Conservation (phyloP, 2,329 filamentous ascomycete species). For the Xylaria sp. region DNA sequence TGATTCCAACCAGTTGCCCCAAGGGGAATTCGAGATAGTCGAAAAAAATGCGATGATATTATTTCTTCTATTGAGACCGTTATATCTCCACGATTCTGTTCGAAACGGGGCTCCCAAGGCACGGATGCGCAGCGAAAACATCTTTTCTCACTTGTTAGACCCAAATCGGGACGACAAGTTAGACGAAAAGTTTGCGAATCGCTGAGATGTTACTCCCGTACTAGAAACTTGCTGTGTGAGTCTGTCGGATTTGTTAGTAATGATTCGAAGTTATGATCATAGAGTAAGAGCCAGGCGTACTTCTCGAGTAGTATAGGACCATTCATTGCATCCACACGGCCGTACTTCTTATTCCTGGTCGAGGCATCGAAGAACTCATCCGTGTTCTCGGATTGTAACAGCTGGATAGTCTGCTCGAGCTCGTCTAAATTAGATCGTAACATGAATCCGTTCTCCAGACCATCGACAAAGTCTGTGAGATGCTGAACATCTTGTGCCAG, state of each 20-base stretch:
- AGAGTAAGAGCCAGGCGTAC: conserved; percentile 57
- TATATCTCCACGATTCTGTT: background rate
- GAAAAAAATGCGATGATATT: conserved; percentile 39
- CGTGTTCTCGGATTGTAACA: conserved; percentile 89
- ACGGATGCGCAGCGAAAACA: background rate
- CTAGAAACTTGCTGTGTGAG: conserved; percentile 72
- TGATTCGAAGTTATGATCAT: background rate
- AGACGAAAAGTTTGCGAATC: conserved; percentile 77
- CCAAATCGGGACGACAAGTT: conserved; percentile 80
- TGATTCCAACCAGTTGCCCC: conserved; percentile 14
- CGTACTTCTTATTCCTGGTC: conserved; percentile 91
- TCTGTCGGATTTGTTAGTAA: conserved; percentile 55
- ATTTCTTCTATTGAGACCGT: conserved; percentile 14
- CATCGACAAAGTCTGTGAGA: conserved; percentile 85
- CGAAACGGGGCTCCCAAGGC: background rate
- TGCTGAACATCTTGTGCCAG: conserved; percentile 86
- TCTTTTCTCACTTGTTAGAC: conserved; percentile 55
- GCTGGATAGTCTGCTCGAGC: conserved; percentile 87
- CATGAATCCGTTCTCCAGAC: conserved; percentile 85
- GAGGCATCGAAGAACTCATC: conserved; percentile 97
- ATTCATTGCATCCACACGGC: conserved; percentile 89
- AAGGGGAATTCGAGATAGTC: conserved; percentile 12
- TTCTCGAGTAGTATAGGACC: conserved; percentile 93
- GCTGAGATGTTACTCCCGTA: conserved; percentile 69
- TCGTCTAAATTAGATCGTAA: conserved; percentile 91